Evolutionary conservation across 495 filamentous ascomycete species (phyloP).

Genomic region (Elaphomyces granulatus): DNA sequence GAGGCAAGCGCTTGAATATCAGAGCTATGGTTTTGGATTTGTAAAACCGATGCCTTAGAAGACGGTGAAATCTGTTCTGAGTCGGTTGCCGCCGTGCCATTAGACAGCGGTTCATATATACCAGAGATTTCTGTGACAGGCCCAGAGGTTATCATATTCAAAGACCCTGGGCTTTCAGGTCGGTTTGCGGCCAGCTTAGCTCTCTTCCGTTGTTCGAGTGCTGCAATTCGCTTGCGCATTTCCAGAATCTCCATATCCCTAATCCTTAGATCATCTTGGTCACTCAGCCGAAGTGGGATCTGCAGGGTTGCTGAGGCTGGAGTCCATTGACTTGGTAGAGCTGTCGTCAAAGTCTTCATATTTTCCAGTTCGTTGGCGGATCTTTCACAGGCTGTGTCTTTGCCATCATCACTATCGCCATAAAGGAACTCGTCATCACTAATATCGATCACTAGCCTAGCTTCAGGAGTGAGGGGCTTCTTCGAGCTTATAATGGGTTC

Average conservation of each 20-base stretch:
- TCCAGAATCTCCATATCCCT: conserved; percentile 59
- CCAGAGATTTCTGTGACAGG: background rate
- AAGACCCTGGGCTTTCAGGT: conserved; percentile 19
- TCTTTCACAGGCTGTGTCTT: background rate
- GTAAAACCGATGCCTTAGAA: no score
- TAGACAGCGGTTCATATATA: background rate
- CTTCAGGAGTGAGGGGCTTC: conserved; percentile 37
- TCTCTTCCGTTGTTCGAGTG: conserved; percentile 55
- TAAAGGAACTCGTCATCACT: conserved; percentile 48
- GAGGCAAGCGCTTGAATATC: conserved; percentile 7
- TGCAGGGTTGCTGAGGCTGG: conserved; percentile 27
- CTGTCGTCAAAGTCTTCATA: no score
- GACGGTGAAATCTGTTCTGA: no score
- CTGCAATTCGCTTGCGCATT: conserved; percentile 62
- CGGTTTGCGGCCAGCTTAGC: conserved; percentile 32
- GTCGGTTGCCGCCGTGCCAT: no score
- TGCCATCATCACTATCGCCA: conserved; percentile 22
- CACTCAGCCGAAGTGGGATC: conserved; percentile 17
- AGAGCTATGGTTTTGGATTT: no score
- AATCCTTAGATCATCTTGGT: conserved; percentile 42
- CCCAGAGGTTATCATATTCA: conserved; percentile 4
- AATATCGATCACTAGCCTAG: conserved; percentile 54
- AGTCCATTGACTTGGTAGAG: conserved; percentile 1
- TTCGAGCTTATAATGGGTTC: conserved; percentile 39
- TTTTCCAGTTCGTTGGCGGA: background rate